Evolutionary conservation across 2,329 filamentous ascomycete genomes (phyloP), one percentile per base, ranked within the genome.

Genomic region (Cladosporium sp.): DNA sequence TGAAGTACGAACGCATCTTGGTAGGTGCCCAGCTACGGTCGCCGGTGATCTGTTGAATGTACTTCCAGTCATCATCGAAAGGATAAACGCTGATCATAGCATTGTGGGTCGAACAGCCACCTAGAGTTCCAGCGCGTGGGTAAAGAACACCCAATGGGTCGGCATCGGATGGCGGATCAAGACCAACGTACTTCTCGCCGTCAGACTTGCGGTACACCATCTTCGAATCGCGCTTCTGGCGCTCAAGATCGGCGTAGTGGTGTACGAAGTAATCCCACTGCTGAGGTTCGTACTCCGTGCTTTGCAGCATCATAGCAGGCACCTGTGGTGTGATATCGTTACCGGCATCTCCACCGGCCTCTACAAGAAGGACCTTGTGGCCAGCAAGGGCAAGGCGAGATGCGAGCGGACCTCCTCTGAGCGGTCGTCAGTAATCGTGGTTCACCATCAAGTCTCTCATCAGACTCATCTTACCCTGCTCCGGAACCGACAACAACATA

Each of bases 221-320:
- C 74, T 88, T 87, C 64, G 73, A 80, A 67, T 88, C 83, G 52
- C 76, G 74, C 20, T 79, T 75, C 62, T 84, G 81, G 30, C 80
- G 76, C 20, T 72, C 70, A 42, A 82, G 72, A 60, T 86, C 78
- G 8, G 76, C 74, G 66, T 86, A 87, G 69, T 87, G 84, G 47
- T 78, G 78, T 12, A 86, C 82, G 62, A 82, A 88, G 72, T 83
- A 87, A 68, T 85, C 82, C 85, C 85, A 88, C 43, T 77, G 73
- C 63, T 84, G 76, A 15, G 78, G 76, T 22, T 76, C 75, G 60
- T 86, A 80, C 65, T 86, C 82, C 11, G 81, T 84, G 2, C 80
- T 77, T 19, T 78, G 75, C 47, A 78, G 77, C 25, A 80, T 78
- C 65, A 82, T 77, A 1, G 82, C 78, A 4, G 84, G 83, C 4